Percentiles rank a stretch among this genome's conserved stretches.
Conservation (phyloP, 2,329 filamentous ascomycete species). For the Fusarium torreyae region DNA sequence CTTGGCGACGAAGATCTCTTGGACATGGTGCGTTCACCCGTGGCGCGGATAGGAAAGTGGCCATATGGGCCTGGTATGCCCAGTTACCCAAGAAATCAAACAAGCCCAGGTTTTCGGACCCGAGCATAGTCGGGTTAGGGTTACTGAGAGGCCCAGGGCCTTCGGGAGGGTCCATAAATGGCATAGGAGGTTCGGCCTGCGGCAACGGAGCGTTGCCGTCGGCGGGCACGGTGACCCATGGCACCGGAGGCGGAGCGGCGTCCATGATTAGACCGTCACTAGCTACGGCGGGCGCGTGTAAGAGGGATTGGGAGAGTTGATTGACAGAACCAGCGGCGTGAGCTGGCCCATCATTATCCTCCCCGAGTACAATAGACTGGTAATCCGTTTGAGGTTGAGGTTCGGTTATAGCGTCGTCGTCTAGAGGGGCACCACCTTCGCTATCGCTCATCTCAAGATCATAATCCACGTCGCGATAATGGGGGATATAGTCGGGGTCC, state of each 20-base stretch:
- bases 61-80: conserved; percentile 55
- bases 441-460: conserved; percentile 56
- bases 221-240: conserved; percentile 22
- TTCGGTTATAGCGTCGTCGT: conserved; percentile 30
- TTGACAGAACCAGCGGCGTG: conserved; percentile 28
- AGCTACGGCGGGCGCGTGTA: conserved; percentile 22
- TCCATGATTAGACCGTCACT: conserved; percentile 37
- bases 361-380: conserved; percentile 18
- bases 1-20: conserved; percentile 54
- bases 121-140: conserved; percentile 58
- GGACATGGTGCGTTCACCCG: conserved; percentile 49
- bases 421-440: conserved; percentile 53
- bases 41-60: conserved; percentile 35
- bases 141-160: conserved; percentile 50
- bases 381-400: conserved; percentile 20
- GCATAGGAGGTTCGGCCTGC: conserved; percentile 6
- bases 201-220: conserved; percentile 2
- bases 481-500: conserved; percentile 23
- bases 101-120: conserved; percentile 66
- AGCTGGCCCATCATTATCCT: conserved; percentile 33
- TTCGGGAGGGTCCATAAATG: conserved; percentile 12
- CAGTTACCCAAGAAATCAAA: conserved; percentile 67
- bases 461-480: conserved; percentile 44
- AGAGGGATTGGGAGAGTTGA: conserved; percentile 27
- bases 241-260: conserved; percentile 29